Percentiles rank a stretch among this genome's conserved stretches.
Conservation (phyloP, 2,329 filamentous ascomycete genomes). For the Botrytis pseudocinerea region DNA sequence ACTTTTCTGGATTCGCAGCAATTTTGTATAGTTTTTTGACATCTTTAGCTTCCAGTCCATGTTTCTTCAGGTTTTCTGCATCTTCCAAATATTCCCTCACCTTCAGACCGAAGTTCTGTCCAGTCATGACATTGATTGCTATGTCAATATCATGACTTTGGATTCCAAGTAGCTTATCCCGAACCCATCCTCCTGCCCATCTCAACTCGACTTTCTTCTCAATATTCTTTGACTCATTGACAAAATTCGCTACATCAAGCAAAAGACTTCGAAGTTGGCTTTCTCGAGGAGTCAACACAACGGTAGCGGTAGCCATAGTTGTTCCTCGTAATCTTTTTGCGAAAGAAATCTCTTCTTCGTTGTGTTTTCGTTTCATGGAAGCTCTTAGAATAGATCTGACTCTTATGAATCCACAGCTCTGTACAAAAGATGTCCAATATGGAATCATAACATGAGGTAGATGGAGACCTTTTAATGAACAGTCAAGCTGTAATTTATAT, state of each 20-base stretch:
- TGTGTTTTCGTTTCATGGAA: constrained; percentile 40
- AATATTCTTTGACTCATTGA: constrained; percentile 54
- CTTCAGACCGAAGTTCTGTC: constrained; percentile 69
- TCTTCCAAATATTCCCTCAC: constrained; percentile 68
- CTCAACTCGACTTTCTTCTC: constrained; percentile 63
- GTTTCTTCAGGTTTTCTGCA: constrained; percentile 60
- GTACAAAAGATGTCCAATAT: not conserved
- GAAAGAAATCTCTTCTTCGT: constrained; percentile 34
- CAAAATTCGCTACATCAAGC: constrained; percentile 75
- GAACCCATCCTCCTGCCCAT: constrained; percentile 86
- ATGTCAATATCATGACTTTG: constrained; percentile 81
- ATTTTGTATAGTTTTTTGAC: constrained; percentile 84
- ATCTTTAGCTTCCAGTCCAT: constrained; percentile 57
- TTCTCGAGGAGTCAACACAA: constrained; percentile 69
- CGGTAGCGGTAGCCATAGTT: constrained; percentile 37
- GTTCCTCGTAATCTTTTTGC: constrained; percentile 29
- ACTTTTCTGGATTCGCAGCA: constrained; percentile 90
- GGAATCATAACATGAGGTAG: constrained; percentile 6
- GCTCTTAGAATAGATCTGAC: constrained; percentile 21
- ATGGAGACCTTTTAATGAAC: not conserved
- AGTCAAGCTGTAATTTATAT: not conserved
- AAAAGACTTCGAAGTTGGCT: constrained; percentile 71
- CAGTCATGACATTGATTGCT: constrained; percentile 83
- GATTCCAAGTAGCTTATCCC: constrained; percentile 75
- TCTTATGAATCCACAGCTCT: constrained; percentile 14